Evolutionary conservation across 352 stramenopile species (phyloP).

Genomic region (Lagenidium sp.): DNA sequence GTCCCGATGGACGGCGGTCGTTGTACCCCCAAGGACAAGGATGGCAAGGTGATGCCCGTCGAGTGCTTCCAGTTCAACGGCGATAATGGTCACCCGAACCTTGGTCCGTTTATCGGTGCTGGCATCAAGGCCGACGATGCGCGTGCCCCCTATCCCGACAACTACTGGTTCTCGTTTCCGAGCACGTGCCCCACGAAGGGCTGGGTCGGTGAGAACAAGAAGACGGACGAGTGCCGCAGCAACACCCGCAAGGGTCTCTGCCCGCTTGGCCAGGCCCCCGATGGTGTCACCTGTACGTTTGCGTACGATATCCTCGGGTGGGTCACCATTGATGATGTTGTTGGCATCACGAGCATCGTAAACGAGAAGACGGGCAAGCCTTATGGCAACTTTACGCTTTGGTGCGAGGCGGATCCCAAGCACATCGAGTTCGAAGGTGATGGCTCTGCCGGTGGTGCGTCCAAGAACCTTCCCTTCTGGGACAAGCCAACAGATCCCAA

Average conservation of each 20-base stretch:
- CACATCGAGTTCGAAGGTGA: constrained; percentile 40
- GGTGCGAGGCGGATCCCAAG: constrained; percentile 32
- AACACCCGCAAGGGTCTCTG: constrained; percentile 43
- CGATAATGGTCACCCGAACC: constrained; percentile 18
- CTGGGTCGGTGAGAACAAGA: constrained; percentile 7
- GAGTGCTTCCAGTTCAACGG: constrained; percentile 32
- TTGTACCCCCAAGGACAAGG: constrained; percentile 6
- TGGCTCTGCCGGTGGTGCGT: constrained; percentile 12
- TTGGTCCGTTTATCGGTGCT: constrained; percentile 38
- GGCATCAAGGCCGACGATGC: constrained; percentile 13
- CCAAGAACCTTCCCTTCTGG: constrained; percentile 20
- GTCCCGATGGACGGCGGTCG: constrained; percentile 12
- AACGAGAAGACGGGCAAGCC: constrained; percentile 25
- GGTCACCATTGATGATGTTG: constrained; percentile 70
- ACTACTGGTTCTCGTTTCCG: constrained; percentile 25
- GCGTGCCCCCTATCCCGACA: constrained; percentile 17
- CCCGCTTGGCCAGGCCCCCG: constrained; percentile 26
- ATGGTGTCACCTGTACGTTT: constrained; percentile 65
- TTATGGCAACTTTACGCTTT: constrained; percentile 55
- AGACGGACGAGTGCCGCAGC: constrained; percentile 22
- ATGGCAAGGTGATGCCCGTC: constrained; percentile 6
- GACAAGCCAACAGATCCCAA: constrained; percentile 14
- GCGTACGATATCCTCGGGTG: constrained; percentile 70
- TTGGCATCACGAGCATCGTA: constrained; percentile 59
- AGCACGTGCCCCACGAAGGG: constrained; percentile 33